Evolutionary conservation across 345 rosid species (phyloP).

Genomic region (Noccaea caerulescens): DNA sequence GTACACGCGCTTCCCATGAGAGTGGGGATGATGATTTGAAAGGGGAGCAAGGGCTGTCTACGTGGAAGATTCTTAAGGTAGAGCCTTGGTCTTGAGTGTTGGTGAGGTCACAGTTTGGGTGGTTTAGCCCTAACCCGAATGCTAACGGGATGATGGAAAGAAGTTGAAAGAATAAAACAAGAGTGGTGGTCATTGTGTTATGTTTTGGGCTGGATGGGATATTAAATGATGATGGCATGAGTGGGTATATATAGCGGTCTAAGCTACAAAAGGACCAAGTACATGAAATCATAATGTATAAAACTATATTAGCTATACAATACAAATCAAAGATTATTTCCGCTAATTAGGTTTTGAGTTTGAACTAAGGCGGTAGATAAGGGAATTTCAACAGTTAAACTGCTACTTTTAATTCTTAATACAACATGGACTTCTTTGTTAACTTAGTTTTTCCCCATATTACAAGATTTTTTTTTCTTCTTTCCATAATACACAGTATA

Average conservation of each 20-base stretch:
- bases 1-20: conserved; percentile 83
- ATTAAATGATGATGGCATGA: conserved; percentile 31
- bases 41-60: conserved; percentile 86
- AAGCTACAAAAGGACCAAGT: conserved; percentile 26
- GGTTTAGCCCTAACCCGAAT: conserved; percentile 48
- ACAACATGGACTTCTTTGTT: too few relatives aligned
- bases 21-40: conserved; percentile 62
- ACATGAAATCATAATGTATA: conserved; percentile 6
- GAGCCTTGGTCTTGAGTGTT: conserved; percentile 54
- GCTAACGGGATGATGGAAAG: conserved; percentile 43
- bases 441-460: too few relatives aligned
- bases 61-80: conserved; percentile 69
- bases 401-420: background rate
- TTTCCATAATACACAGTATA: too few relatives aligned
- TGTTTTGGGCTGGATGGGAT: conserved; percentile 34
- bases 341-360: background rate
- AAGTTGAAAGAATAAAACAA: conserved; percentile 40
- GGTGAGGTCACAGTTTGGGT: conserved; percentile 53
- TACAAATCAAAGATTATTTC: conserved; percentile 16
- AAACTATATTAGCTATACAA: conserved; percentile 1
- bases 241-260: conserved; percentile 43
- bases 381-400: background rate
- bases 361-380: background rate
- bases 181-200: conserved; percentile 30
- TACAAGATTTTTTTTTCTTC: too few relatives aligned